Evolutionary conservation across 2,329 filamentous ascomycete genomes (phyloP).

Genomic region (Passalora sequoiae): DNA sequence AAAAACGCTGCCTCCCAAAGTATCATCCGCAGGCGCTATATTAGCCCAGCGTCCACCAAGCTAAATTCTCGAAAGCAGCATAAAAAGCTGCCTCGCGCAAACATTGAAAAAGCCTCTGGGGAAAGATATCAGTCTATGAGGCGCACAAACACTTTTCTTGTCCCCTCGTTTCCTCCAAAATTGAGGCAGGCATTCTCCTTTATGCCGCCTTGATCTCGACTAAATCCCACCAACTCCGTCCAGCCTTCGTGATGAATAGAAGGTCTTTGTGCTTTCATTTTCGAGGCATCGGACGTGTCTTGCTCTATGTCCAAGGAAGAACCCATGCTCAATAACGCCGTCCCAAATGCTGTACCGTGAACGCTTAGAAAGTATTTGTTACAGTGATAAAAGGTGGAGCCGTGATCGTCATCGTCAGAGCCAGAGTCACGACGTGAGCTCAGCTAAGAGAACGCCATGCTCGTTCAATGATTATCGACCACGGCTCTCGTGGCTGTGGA

Average conservation of each 20-base stretch:
- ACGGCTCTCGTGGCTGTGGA: constrained; percentile 1
- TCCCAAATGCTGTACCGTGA: constrained; percentile 14
- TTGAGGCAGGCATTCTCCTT: not conserved
- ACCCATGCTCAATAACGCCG: constrained; percentile 13
- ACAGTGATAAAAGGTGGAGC: constrained; percentile 14
- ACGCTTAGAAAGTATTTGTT: constrained; percentile 20
- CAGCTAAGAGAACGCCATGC: constrained; percentile 32
- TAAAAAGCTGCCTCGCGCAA: constrained; percentile 4
- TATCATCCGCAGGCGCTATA: constrained; percentile 10
- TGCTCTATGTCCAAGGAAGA: constrained; percentile 21
- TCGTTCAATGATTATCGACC: constrained; percentile 2
- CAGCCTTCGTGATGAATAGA: constrained; percentile 1
- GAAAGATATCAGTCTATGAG: constrained; percentile 8
- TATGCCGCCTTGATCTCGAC: not conserved
- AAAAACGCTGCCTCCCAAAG: constrained; percentile 4
- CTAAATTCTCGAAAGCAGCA: not conserved
- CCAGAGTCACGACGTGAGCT: constrained; percentile 27
- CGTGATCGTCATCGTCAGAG: constrained; percentile 1
- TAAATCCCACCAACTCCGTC: constrained; percentile 5
- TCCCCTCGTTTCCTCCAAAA: not conserved
- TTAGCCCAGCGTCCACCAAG: constrained; percentile 10
- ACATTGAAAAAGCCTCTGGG: constrained; percentile 6
- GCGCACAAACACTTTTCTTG: constrained; percentile 3
- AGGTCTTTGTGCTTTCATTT: constrained; percentile 9
- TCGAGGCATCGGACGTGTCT: constrained; percentile 11